Conservation (phyloP, 768 basidiomycete genomes). For the Gelatoporia subvermispora region DNA sequence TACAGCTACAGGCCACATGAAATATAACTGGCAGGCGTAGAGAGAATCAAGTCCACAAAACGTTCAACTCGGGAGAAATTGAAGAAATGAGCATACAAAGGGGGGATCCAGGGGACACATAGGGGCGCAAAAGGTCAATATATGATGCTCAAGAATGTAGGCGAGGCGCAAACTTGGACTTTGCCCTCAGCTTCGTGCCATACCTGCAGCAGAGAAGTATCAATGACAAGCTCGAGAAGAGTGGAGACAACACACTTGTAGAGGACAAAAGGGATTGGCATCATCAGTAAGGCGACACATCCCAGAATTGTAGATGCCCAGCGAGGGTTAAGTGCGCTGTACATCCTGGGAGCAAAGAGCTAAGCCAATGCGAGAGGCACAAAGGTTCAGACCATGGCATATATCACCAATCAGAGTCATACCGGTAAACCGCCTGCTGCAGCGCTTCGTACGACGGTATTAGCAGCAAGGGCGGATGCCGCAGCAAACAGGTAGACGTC, state of each 20-base stretch:
- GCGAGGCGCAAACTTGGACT: constrained; percentile 23
- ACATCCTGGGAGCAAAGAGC: constrained; percentile 40
- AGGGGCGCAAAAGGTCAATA: too few species aligned
- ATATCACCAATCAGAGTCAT: neutral
- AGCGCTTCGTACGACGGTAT: constrained; percentile 47
- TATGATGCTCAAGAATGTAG: too few species aligned
- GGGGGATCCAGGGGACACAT: too few species aligned
- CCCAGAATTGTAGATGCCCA: constrained; percentile 62
- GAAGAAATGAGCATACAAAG: too few species aligned
- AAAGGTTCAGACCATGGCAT: neutral
- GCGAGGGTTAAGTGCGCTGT: constrained; percentile 39
- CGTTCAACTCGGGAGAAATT: too few species aligned
- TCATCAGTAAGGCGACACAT: constrained; percentile 47
- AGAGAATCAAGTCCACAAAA: too few species aligned
- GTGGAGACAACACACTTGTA: constrained; percentile 20
- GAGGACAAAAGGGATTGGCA: constrained; percentile 36
- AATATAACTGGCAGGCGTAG: too few species aligned
- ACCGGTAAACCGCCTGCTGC: constrained; percentile 35
- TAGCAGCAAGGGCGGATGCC: constrained; percentile 54
- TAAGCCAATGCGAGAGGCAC: constrained; percentile 20
- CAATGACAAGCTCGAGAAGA: too few species aligned
- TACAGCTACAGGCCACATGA: too few species aligned
- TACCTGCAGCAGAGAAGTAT: too few species aligned
- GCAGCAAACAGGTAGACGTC: constrained; percentile 54
- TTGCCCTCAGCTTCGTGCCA: constrained; percentile 17